Evolutionary conservation across 176 grass and related monocot genomes (phyloP), one percentile per base, ranked within the genome.

Genomic region (Triticum monococcum): DNA sequence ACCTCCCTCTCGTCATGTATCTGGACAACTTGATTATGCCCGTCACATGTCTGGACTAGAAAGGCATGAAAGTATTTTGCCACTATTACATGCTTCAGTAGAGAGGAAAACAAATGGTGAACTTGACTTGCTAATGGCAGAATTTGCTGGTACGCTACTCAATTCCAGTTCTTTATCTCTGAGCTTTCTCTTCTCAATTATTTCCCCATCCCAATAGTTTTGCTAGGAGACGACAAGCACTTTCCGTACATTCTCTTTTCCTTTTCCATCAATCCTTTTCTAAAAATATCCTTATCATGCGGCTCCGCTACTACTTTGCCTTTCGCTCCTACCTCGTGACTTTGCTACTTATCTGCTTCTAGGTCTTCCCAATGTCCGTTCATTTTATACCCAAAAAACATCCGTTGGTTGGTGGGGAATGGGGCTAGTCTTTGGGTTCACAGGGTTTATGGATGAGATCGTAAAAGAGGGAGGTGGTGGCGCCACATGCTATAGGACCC

Each of bases 31-130:
- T 81, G 97, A 99, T 89, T 96, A 96, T 24, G 89, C 90, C 68
- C 82, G 83, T 41, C 92, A 96, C 40, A 83, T 96, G 45, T 96
- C 97, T 90, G 97, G 97, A 85, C 64, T 99, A 79, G 94, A 92
- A 91, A 96, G 83, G 48, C 97, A 99, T 86, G 97, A 99, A 83
- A 99, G 94, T 56, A 96, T 99, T 84, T 91, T 99, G 75, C 97
- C 97, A 48, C 91, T 99, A 65, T 88, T 99, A 64, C 97, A 99
- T 94, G 72, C 87, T 73, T 96, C 92, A 66, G 85, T 94, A n/a
- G 92, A 94, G 65, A 92, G 80, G 92, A 99, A 91, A 88, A 83
- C 87, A 64, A 94, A 94, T 18, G 97, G 97, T 33, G 97, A 96
- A 91, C 92, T 99, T 80, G 97, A 99, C 71, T 85, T 99, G 69